A percentile compares a stretch with the other conserved stretches of the same genome.
phyloP scores from a whole-genome alignment of 176 grass and related monocot species.

The Saccharum spontaneum region DNA sequence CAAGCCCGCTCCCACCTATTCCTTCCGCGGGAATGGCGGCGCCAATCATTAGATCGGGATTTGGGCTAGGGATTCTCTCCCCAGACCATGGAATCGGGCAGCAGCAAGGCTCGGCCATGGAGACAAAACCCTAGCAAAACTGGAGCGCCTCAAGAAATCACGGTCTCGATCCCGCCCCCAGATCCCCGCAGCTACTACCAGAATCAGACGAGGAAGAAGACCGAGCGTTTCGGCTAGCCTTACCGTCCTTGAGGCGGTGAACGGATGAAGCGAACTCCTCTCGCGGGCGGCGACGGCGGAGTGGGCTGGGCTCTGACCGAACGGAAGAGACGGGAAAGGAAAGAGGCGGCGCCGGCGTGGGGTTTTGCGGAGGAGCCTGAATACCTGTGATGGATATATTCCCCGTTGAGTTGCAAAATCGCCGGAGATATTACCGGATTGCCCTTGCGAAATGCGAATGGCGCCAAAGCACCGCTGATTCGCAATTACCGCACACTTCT shows the following conservation, averaged over 20 bases:
- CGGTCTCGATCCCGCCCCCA: neutral
- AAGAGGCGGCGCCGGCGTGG: neutral
- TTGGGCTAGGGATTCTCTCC: neutral
- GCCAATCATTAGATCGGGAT: neutral
- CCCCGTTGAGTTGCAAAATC: neutral
- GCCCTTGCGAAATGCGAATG: neutral
- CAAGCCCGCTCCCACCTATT: too few species aligned
- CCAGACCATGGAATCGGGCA: neutral
- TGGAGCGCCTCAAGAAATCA: neutral
- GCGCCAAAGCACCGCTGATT: neutral
- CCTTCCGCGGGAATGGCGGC: too few species aligned
- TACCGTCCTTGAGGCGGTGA: neutral
- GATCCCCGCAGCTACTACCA: neutral
- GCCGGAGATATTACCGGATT: neutral
- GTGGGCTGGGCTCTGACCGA: neutral
- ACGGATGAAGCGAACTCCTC: neutral
- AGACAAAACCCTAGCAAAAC: neutral
- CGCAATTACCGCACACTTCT: neutral
- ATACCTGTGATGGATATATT: too few species aligned
- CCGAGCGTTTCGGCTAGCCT: neutral
- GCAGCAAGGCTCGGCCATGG: neutral
- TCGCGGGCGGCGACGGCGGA: neutral
- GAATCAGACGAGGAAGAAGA: neutral
- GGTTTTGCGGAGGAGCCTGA: neutral
- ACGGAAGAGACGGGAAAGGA: too few species aligned